Evolutionary conservation across 2,329 filamentous ascomycete genomes (phyloP).

Genomic region (Penicillium sp.): DNA sequence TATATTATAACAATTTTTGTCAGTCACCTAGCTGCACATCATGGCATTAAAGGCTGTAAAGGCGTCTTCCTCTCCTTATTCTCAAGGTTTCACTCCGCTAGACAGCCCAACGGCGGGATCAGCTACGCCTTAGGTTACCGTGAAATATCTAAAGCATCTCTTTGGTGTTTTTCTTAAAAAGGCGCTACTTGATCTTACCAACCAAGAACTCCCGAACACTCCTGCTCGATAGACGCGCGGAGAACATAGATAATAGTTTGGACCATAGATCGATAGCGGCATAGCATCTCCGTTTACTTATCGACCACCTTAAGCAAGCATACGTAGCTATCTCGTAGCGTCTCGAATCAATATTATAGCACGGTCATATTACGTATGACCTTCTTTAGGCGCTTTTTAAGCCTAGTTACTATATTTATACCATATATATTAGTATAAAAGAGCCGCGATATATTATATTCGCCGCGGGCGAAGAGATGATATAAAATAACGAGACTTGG

Average conservation of each 20-base stretch:
- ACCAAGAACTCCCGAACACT: constrained; percentile 12
- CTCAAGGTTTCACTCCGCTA: constrained; percentile 6
- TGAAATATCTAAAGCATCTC: constrained; percentile 10
- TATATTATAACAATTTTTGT: too few species aligned
- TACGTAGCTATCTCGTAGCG: constrained; percentile 24
- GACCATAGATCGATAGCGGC: constrained; percentile 2
- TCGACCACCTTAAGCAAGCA: constrained; percentile 27
- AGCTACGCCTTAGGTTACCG: neutral
- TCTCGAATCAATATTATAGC: constrained; percentile 28
- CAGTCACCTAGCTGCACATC: too few species aligned
- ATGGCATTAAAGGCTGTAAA: constrained; percentile 1
- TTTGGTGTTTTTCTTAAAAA: constrained; percentile 12
- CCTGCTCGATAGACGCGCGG: constrained; percentile 17
- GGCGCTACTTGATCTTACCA: constrained; percentile 2
- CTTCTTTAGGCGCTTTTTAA: constrained; percentile 38
- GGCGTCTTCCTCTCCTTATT: neutral
- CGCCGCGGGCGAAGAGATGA: too few species aligned
- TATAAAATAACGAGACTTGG: too few species aligned
- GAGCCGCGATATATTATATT: too few species aligned
- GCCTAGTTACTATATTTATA: too few species aligned
- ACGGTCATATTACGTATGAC: constrained; percentile 36
- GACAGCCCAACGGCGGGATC: constrained; percentile 6
- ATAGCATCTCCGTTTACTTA: constrained; percentile 25
- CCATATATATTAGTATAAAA: too few species aligned
- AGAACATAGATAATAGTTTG: constrained; percentile 9